phyloP scores from a whole-genome alignment of 805 yeast genomes.

The Saturnispora sekii region DNA sequence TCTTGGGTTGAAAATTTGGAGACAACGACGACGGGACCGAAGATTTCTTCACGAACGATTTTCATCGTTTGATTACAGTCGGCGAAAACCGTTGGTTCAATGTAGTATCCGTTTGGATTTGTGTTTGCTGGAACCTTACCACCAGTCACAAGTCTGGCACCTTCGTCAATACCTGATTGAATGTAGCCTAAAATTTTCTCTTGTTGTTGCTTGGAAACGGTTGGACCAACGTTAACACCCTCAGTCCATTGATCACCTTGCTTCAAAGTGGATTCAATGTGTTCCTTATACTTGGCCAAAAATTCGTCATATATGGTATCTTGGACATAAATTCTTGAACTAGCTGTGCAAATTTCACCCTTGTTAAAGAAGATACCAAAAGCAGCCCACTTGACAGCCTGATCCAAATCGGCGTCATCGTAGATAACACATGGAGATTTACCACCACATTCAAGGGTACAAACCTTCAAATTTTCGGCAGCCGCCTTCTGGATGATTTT shows the following conservation, averaged over 20 bases:
- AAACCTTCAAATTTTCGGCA: constrained; percentile 78
- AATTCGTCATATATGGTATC: constrained; percentile 75
- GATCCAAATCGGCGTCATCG: constrained; percentile 72
- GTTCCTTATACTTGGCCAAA: constrained; percentile 45
- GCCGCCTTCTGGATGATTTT: constrained; percentile 79
- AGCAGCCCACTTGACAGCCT: constrained; percentile 66
- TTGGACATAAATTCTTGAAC: constrained; percentile 85
- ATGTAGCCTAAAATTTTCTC: constrained; percentile 70
- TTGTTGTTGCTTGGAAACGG: constrained; percentile 72
- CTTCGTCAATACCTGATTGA: constrained; percentile 69
- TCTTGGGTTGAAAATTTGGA: constrained; percentile 75
- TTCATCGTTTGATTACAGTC: constrained; percentile 59
- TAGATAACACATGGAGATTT: constrained; percentile 88
- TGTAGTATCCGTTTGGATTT: constrained; percentile 48
- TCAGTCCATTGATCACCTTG: constrained; percentile 77
- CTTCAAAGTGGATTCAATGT: constrained; percentile 45
- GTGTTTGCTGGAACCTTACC: constrained; percentile 37
- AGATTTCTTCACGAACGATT: constrained; percentile 69
- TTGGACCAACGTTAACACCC: constrained; percentile 82
- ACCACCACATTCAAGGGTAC: constrained; percentile 93
- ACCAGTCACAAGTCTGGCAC: constrained; percentile 68
- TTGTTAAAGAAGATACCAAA: constrained; percentile 85
- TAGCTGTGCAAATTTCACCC: constrained; percentile 95
- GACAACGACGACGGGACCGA: constrained; percentile 87
- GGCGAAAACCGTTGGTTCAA: constrained; percentile 67